Base-by-base conservation (phyloP, 2,329 filamentous ascomycete species). In the Periconia digitata region DNA sequence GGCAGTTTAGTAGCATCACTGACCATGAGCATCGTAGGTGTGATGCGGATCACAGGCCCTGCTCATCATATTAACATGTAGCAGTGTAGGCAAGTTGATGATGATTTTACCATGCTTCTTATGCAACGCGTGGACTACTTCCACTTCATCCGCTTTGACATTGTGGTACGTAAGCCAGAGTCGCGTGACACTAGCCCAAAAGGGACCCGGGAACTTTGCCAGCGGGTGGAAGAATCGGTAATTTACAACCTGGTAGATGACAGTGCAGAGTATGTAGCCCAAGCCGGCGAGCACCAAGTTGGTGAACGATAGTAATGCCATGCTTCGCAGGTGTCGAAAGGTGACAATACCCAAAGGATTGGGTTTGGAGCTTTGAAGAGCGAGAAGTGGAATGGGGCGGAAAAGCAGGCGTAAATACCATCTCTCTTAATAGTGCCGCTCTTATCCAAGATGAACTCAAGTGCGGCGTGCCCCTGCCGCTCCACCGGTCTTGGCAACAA, bases 1-100 rank as follows among this genome's bases (percentile, higher is more conserved):
- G 81, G 81, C 2, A 85, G 72, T 58, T 80, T 78, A 1, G 72
- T 77, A 0, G 81, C 74, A 55, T 81, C 79, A 58, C 82, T 76
- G 5, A 81, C 67, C 17, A 83, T 72, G 56, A 82, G 70, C 35
- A 83, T 69, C 15, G 82, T 75, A 0, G 77, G 78, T 7, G 46
- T 13, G 17, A 37, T 18, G 10, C 35, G 35, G 78, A 49, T 7
- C 12, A 82, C 38, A 74, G 17, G 79, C 75, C 38, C 38, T 40
- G 20, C 8, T 32, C 27, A 15, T 15, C 27, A 32, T 32, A 32
- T 82, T 76, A 6, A 81, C 67, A 21, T 83, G 72, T 56, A 82
- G 70, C 35, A 83, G 70, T 15, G 82, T 75, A 0, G 78, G 78
- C 4, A 47, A 54, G 37, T 55, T 54, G 22, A 49, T 46, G 6